Conservation (phyloP, 805 yeast species). For the Wickerhamomyces xylosicus region DNA sequence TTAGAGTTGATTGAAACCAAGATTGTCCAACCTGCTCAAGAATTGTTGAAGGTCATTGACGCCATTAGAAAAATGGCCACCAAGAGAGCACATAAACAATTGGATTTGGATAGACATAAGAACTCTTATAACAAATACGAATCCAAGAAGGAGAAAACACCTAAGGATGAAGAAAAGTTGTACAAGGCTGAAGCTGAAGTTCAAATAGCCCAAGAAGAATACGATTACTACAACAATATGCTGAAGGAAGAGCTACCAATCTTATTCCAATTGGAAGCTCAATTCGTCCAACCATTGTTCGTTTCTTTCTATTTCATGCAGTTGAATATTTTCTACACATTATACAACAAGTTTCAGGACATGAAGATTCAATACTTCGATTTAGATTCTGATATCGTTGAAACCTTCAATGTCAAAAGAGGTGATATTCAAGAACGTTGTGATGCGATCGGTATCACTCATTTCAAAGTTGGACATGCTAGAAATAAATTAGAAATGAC, state of each 20-base stretch:
- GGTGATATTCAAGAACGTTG: slow-evolving; percentile 87
- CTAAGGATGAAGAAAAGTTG: slow-evolving; percentile 86
- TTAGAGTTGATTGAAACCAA: slow-evolving; percentile 84
- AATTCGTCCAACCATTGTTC: slow-evolving; percentile 87
- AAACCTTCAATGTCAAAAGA: slow-evolving; percentile 69
- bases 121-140: slow-evolving; percentile 62
- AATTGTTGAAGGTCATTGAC: slow-evolving; percentile 71
- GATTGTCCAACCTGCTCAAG: slow-evolving; percentile 87
- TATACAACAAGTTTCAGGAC: slow-evolving; percentile 86
- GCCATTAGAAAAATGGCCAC: slow-evolving; percentile 87
- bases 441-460: slow-evolving; percentile 83
- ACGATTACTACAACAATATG: slow-evolving; percentile 91
- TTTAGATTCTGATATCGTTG: slow-evolving; percentile 70
- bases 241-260: slow-evolving; percentile 84
- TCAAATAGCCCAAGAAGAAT: slow-evolving; percentile 89
- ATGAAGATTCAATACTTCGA: slow-evolving; percentile 96
- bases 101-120: slow-evolving; percentile 84
- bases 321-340: slow-evolving; percentile 88
- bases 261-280: slow-evolving; percentile 79
- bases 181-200: slow-evolving; percentile 85
- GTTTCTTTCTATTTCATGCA: slow-evolving; percentile 96
- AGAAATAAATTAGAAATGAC: slow-evolving; percentile 77
- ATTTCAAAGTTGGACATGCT: slow-evolving; percentile 84
- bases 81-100: slow-evolving; percentile 90
- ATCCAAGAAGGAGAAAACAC: slow-evolving; percentile 70